phyloP scores from a whole-genome alignment of 1,284 basidiomycete genomes.

The Cryptococcus maquisensis region DNA sequence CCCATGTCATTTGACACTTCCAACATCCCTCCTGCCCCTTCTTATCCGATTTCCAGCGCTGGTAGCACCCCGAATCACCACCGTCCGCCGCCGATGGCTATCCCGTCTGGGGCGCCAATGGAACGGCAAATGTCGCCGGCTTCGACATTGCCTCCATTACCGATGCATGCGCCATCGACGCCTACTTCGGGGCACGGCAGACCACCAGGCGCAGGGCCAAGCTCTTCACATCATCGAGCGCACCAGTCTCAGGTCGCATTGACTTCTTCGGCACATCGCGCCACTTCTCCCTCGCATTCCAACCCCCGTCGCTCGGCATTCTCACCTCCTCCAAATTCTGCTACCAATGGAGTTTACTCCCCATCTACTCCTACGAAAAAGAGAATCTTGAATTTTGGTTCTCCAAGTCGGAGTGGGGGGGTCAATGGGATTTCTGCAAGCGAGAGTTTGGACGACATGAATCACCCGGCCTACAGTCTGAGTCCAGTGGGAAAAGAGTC shows the following conservation, averaged over 20 bases:
- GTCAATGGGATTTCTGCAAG: constrained; percentile 8
- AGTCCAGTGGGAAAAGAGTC: constrained; percentile 83
- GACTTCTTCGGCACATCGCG: constrained; percentile 21
- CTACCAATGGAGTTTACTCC: constrained; percentile 20
- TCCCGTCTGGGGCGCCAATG: not conserved
- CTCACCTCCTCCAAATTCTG: constrained; percentile 34
- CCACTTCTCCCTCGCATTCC: constrained; percentile 26
- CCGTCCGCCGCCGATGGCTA: constrained; percentile 37
- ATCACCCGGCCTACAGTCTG: constrained; percentile 82
- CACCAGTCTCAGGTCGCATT: constrained; percentile 44
- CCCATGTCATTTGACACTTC: constrained; percentile 35
- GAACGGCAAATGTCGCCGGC: constrained; percentile 40
- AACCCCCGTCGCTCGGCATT: constrained; percentile 32
- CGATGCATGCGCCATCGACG: constrained; percentile 42
- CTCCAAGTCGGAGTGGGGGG: constrained; percentile 36
- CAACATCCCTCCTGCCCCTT: constrained; percentile 23
- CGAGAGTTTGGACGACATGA: constrained; percentile 53
- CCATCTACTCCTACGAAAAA: constrained; percentile 50
- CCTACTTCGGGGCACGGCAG: constrained; percentile 39
- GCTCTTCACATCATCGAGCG: constrained; percentile 38
- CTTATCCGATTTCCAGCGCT: constrained; percentile 32
- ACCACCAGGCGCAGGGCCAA: constrained; percentile 40
- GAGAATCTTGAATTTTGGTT: constrained; percentile 52
- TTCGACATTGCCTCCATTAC: constrained; percentile 42
- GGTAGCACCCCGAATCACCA: constrained; percentile 43